Conservation (phyloP, 352 stramenopile species). For the Pythium dissotocum region DNA sequence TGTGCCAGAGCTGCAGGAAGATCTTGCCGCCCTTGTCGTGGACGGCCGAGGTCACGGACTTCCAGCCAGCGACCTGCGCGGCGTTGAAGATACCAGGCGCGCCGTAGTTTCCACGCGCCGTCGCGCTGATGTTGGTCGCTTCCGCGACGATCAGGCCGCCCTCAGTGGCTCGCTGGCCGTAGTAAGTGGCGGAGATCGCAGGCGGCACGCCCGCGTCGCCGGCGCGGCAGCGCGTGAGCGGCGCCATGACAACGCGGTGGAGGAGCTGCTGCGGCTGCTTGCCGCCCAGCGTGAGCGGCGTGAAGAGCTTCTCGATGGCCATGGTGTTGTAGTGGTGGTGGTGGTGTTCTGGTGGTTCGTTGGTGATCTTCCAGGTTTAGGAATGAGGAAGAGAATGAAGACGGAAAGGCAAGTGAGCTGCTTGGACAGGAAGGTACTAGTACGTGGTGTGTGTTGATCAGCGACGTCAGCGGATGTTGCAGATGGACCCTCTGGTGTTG, state of each 20-base stretch:
- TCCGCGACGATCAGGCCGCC: slow-evolving; percentile 48
- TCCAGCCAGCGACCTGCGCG: slow-evolving; percentile 43
- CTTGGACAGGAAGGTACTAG: background rate
- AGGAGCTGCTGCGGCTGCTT: slow-evolving; percentile 20
- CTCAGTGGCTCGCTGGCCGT: slow-evolving; percentile 36
- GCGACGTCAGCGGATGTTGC: background rate
- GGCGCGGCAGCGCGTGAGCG: slow-evolving; percentile 34
- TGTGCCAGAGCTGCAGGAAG: slow-evolving; percentile 77
- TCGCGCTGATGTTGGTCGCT: slow-evolving; percentile 32
- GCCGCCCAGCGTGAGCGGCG: slow-evolving; percentile 27
- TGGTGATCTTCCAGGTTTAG: background rate
- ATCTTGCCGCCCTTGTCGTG: slow-evolving; percentile 68
- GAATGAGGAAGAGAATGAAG: background rate
- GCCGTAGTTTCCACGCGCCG: slow-evolving; percentile 25
- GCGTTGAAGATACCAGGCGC: slow-evolving; percentile 38
- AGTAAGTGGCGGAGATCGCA: slow-evolving; percentile 33
- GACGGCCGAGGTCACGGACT: slow-evolving; percentile 44
- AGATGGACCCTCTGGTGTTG: background rate
- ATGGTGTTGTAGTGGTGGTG: background rate
- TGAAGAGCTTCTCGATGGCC: slow-evolving; percentile 30
- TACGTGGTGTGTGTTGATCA: background rate
- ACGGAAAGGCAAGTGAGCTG: slow-evolving; percentile 12
- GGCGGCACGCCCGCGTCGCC: slow-evolving; percentile 14
- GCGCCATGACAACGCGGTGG: slow-evolving; percentile 48
- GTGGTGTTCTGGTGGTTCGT: background rate